Conservation (phyloP, 208 protist genomes). For the Trypanosoma melophagium region DNA sequence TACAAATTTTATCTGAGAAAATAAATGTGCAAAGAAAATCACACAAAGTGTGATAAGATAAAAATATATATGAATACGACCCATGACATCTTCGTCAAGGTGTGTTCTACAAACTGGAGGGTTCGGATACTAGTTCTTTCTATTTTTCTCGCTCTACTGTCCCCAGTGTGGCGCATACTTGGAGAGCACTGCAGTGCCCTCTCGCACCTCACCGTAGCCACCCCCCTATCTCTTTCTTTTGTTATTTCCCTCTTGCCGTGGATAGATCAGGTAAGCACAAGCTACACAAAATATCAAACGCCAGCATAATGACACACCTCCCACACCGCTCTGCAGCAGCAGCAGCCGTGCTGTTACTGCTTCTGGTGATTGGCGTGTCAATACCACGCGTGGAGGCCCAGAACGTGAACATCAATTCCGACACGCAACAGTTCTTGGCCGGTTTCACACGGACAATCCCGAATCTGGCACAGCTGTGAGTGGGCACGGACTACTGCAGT, state of each 20-base stretch:
- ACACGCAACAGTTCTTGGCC: neutral
- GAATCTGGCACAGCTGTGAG: neutral
- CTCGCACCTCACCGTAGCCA: too few relatives aligned
- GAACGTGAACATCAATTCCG: neutral
- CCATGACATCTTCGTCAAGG: too few relatives aligned
- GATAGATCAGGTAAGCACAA: neutral
- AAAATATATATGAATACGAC: too few relatives aligned
- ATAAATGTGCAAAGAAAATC: too few relatives aligned
- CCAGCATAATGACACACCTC: neutral
- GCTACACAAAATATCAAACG: neutral
- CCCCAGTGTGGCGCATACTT: too few relatives aligned
- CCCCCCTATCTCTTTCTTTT: neutral
- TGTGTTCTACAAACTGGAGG: too few relatives aligned
- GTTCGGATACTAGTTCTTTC: too few relatives aligned
- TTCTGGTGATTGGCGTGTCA: neutral
- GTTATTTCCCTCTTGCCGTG: neutral
- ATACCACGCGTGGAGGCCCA: neutral
- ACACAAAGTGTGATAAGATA: too few relatives aligned
- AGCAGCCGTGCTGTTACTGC: neutral
- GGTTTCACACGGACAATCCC: neutral
- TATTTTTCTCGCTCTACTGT: too few relatives aligned
- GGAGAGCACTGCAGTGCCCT: too few relatives aligned
- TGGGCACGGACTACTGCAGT: neutral
- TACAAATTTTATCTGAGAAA: too few relatives aligned
- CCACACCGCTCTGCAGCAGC: neutral